A percentile compares a stretch with the other conserved stretches of the same genome.
Evolutionary conservation across 192 early-diverging fungal genomes (phyloP).

Genomic region (Linnemannia elongata): DNA sequence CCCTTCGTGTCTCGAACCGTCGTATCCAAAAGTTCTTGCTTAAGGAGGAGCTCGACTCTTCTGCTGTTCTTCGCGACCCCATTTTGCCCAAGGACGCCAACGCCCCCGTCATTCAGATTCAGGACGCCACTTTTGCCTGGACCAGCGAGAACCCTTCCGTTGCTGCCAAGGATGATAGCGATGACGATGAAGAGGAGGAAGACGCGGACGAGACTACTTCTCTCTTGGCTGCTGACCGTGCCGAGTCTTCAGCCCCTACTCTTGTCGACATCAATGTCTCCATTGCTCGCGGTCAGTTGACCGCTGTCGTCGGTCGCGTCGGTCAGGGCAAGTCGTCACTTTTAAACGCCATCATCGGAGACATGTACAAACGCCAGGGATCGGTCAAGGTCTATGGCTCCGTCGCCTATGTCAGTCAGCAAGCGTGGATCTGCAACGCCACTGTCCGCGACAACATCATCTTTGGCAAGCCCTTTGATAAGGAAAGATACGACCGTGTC

Average conservation of each 20-base stretch:
- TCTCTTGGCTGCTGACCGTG: not conserved
- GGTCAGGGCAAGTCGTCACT: constrained; percentile 68
- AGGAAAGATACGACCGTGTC: constrained; percentile 76
- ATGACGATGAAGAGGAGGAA: constrained; percentile 13
- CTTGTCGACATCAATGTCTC: constrained; percentile 42
- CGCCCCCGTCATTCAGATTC: constrained; percentile 14
- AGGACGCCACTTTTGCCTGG: constrained; percentile 42
- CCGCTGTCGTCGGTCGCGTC: constrained; percentile 48
- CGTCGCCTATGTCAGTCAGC: constrained; percentile 74
- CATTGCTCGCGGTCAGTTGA: constrained; percentile 32
- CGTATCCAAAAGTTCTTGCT: constrained; percentile 84
- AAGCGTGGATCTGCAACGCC: constrained; percentile 96
- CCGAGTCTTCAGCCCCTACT: not conserved
- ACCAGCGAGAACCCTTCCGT: not conserved
- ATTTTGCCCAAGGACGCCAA: constrained; percentile 14
- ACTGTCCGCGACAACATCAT: constrained; percentile 92
- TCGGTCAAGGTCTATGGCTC: constrained; percentile 71
- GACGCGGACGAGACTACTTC: constrained; percentile 24
- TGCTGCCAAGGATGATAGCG: not conserved
- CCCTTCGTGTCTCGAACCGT: constrained; percentile 82
- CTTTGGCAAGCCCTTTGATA: constrained; percentile 85
- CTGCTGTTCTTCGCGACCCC: not conserved
- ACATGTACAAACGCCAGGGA: constrained; percentile 82
- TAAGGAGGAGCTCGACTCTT: constrained; percentile 75
- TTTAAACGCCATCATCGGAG: constrained; percentile 76